Base-by-base conservation (phyloP, 1,284 basidiomycete genomes). In the Trichosporon sp. region DNA sequence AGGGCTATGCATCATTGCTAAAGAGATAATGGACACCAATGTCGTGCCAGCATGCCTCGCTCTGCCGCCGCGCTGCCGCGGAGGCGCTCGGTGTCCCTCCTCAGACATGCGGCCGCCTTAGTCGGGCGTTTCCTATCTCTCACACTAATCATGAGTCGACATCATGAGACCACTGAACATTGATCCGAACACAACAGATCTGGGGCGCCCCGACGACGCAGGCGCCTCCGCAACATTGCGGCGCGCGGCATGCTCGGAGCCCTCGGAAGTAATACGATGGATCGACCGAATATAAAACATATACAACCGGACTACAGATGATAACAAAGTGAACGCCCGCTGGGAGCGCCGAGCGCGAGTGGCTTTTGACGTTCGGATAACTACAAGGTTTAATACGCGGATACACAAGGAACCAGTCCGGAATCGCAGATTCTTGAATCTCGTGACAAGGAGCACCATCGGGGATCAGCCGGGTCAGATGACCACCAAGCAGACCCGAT, bases 371-470 rank as follows among this genome's bases (percentile, higher is more conserved):
- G 31, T 63, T 35, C 59, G 59, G 59, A 63, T 63, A 63, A 63
- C 32, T 63, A 63, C 59, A 63, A 63, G 59, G 59, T 35, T 35
- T 35, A 37, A 63, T 63, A 63, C 59, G 59, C 59, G 59, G 59
- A 63, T 63, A 63, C 59, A 63, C 31, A 35, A 35, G 59, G 59
- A 63, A 35, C 59, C 59, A 63, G 59, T 63, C 59, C 59, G 59
- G 59, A 63, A 63, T 63, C 59, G 32, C 59, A 63, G 59, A 63
- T 63, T 63, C 59, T 63, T 63, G 59, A 37, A 35, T 63, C 31
- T 63, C 16, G 59, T 37, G 32, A 63, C 32, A 16, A 35, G 6
- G 16, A n/a, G 32, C 51, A 19, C 51, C 51, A 26, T 54, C 51
- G 51, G 51, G 16, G 16, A 12, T 19, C 3, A 6, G 46, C 16